Evolutionary conservation across 2,329 filamentous ascomycete genomes (phyloP), one percentile per base, ranked within the genome.

Genomic region (Alternaria solani): DNA sequence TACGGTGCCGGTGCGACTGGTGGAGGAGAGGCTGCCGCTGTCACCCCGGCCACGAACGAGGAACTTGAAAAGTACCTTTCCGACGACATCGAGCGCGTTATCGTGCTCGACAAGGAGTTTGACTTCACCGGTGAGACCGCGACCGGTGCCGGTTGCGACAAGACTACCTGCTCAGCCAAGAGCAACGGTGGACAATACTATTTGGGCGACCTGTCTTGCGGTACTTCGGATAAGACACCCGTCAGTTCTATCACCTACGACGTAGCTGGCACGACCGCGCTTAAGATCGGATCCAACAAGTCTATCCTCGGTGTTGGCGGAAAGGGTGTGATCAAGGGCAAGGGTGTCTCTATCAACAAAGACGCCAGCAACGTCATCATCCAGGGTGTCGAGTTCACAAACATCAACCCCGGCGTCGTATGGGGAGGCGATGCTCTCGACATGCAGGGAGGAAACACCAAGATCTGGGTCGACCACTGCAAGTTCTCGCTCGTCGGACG

Each of bases 401-500:
- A 73, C 42, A 66, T 79, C 28, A 80, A 80, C 67, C 77, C 78
- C 0, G 59, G 78, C 41, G 72, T 78, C 32, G 74, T 80, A 9
- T 80, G 77, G 77, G 77, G 78, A 16, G 78, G 78, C 25, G 78
- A 80, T 60, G 78, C 74, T 4, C 71, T 80, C 51, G 75, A 72
- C n/a, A 60, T 80, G 23, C 63, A 71, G 39, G 72, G 75, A 28
- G 72, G 71, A 48, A 74, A 70, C 59, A 71, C 75, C 25, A 69
- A 72, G 34, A 67, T 80, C 51, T 80, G 77, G 78, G 75, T 79
- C 25, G 78, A 80, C 44, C 70, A 73, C 61, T 66, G 67, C 70
- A 81, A 80, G 60, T 72, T 81, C 63, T 81, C 80, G 3, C 72
- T 80, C 20, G 78, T 83, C 49, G 81, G 81, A 7, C 80, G 82